phyloP scores from a whole-genome alignment of 495 filamentous ascomycete genomes.

The Penicillium pulvis region DNA sequence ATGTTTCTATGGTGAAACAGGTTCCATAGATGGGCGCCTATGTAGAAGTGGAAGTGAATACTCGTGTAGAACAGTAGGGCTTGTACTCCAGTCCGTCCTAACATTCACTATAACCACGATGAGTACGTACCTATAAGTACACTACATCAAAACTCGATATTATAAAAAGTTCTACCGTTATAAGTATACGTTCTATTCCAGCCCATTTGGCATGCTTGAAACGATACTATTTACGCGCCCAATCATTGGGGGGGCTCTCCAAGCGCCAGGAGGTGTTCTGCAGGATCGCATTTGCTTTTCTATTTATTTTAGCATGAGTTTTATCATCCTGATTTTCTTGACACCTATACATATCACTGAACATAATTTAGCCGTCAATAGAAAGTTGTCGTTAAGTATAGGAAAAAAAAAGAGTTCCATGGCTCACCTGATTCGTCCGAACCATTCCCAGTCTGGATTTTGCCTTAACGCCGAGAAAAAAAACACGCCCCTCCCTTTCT shows the following conservation, averaged over 20 bases:
- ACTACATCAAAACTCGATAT: too few relatives aligned
- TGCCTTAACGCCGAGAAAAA: constrained; percentile 6
- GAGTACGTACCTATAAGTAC: too few relatives aligned
- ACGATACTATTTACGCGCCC: constrained; percentile 16
- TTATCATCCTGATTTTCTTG: not conserved
- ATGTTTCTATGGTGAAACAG: not conserved
- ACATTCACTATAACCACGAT: not conserved
- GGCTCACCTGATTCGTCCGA: constrained; percentile 14
- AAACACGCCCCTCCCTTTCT: constrained; percentile 7
- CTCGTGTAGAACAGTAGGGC: not conserved
- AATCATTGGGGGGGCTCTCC: constrained; percentile 10
- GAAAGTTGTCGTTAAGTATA: not conserved
- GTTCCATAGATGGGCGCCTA: not conserved
- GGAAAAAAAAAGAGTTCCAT: constrained; percentile 5
- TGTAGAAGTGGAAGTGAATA: too few relatives aligned
- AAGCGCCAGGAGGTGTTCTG: constrained; percentile 11
- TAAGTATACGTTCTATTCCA: too few relatives aligned
- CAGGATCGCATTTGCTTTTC: not conserved
- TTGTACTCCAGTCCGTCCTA: not conserved
- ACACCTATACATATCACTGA: not conserved
- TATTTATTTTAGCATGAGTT: not conserved
- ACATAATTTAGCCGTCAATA: not conserved
- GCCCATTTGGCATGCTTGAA: not conserved
- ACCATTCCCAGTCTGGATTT: not conserved
- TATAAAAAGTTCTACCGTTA: too few relatives aligned